Evolutionary conservation across 208 protist genomes (phyloP), one percentile per base, ranked within the genome.

Genomic region (Trypanosoma cruzi): DNA sequence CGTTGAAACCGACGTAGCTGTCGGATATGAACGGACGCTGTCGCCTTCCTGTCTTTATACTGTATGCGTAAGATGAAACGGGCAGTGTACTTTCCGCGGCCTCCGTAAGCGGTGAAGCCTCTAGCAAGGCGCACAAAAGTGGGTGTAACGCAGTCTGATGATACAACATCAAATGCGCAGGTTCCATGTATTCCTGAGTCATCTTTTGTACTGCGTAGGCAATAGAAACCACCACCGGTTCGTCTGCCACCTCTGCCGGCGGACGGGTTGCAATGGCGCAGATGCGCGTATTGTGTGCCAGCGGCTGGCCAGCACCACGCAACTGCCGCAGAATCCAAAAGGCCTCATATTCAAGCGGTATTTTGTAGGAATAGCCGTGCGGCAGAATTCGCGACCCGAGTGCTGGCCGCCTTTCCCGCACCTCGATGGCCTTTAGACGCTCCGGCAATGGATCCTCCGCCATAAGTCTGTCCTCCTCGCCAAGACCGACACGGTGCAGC

Each of bases 241-340:
- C 79, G 58, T 90, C 82, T 10, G 64, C 78, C n/a, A 90, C 75
- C 65, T 93, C 84, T 4, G 50, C 24, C 13, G 64, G 56, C 7
- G 81, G 66, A 2, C 73, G 74, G 42, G 71, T 89, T 6, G 86
- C 84, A 2, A 96, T 60, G 2, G 82, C 82, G 62, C 82, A 86
- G 53, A 94, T 78, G 59, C 79, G 76, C 20, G 83, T 90, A 74
- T 91, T 94, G 75, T 96, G 85, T 22, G 85, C 82, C 58, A 96
- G 64, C 2, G 90, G 88, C 75, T 93, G 87, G 5, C 90, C 85
- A 7, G 87, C 75, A 57, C 71, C 64, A 52, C 82, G 78, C 46
- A 96, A 82, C 68, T 96, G 88, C 20, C 86, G 73, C 32, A 96
- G 71, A 44, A 96, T 75, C 88, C 90, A 96, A 68, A 89, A 91